These are phyloP conservation scores for Ramalina peruviana DNA, from an alignment of 495 filamentous ascomycete genomes.

Conservation along the genomic window DNA sequence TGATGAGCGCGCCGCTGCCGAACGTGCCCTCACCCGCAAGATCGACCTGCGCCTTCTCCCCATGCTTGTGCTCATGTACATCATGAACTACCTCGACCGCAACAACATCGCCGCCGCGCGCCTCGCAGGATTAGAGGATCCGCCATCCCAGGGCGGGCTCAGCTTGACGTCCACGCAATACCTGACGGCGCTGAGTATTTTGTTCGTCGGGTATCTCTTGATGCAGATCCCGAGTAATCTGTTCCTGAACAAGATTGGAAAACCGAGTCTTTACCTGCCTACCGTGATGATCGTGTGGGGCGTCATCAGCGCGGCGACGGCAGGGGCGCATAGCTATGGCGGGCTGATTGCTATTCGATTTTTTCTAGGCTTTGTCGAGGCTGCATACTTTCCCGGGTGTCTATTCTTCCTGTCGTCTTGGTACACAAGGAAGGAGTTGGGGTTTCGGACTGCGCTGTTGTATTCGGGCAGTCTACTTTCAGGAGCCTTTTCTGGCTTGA, in stretches of 20 bases:
- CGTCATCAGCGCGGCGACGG: conserved; percentile 51
- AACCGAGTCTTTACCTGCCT: conserved; percentile 52
- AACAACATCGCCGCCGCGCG: conserved; percentile 42
- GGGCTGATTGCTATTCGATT: conserved; percentile 54
- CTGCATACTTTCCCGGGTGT: conserved; percentile 36
- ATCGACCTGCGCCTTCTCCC: conserved; percentile 51
- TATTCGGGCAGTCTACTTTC: conserved; percentile 35
- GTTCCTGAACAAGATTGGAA: conserved; percentile 33
- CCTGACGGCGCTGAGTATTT: conserved; percentile 48
- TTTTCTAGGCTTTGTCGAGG: conserved; percentile 54
- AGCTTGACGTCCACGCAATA: conserved; percentile 34
- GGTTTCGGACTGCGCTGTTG: conserved; percentile 33
- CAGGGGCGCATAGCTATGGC: conserved; percentile 40
- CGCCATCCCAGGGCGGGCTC: conserved; percentile 23
- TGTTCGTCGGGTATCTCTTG: conserved; percentile 57
- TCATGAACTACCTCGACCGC: conserved; percentile 71
- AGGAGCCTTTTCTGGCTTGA: conserved; percentile 55
- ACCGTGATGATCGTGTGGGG: conserved; percentile 56
- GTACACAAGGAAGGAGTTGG: conserved; percentile 39
- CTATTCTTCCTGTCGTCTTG: conserved; percentile 35
- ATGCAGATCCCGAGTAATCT: conserved; percentile 35
- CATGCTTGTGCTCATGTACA: conserved; percentile 58
- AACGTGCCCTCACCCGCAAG: conserved; percentile 42
- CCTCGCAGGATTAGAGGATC: conserved; percentile 35
- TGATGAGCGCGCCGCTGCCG: conserved; percentile 33